Evolutionary conservation across 2,329 filamentous ascomycete genomes (phyloP), one percentile per base, ranked within the genome.

Genomic region (Thermothelomyces thermophilus): DNA sequence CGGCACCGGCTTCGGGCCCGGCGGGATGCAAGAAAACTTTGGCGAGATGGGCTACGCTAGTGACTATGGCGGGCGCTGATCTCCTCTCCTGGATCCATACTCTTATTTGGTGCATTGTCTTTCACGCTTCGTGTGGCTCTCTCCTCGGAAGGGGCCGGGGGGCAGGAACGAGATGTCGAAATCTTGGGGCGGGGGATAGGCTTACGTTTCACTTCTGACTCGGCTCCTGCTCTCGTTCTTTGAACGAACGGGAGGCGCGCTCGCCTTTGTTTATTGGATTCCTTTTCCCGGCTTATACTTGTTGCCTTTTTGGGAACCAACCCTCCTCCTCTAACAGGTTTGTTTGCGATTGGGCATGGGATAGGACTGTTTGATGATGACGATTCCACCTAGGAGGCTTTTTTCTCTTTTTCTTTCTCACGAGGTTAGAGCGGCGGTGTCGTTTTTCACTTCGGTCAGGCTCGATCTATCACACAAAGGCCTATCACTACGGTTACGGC

Each of bases 1-100:
- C 1, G 80, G 80, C 28, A 80, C 75, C 3, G 77, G 77, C 0
- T 82, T 74, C 50, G 77, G 76, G 10, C 75, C 77, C n/a, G 75
- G 76, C 1, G 72, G 76, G 8, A 71, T 80, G 70, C 66, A 66
- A 22, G 77, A 80, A 57, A 73, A 72, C 50, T 82, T 74, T 60
- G 73, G 73, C 14, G 75, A 79, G 33, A 71, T 78, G 43, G 75
- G 73, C 17, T 76, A 79, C 54, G 67, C 69, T 16, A 79, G 75
- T 50, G 76, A 79, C 55, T 77, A 73, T 56, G 74, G 74, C 34
- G 70, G 71, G 45, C 70, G 71, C 36, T 58, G 50, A 58, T 34
- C 11, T 47, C 16, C 17, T 34, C 16, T 17, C 30, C n/a, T n/a
- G n/a, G n/a, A n/a, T n/a, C n/a, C n/a, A n/a, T n/a, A n/a, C n/a